A percentile compares a stretch with the other conserved stretches of the same genome.
Conservation (phyloP, 2,329 filamentous ascomycete genomes). For the Aspergillus caelatus region DNA sequence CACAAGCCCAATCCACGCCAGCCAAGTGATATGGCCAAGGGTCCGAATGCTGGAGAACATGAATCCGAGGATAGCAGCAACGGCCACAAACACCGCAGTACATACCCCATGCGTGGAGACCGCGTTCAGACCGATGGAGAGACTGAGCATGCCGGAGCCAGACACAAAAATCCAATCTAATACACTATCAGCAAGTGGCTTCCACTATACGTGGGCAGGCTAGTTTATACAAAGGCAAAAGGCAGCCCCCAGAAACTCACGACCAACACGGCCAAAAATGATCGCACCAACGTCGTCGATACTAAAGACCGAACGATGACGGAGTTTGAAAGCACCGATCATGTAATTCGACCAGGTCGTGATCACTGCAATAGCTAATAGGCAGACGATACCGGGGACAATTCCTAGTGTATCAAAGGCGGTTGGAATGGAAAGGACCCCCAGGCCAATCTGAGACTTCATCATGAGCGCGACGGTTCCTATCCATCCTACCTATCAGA, state of each 20-base stretch:
- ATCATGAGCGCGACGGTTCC: slow-evolving; percentile 50
- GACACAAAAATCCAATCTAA: slow-evolving; percentile 40
- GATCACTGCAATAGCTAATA: slow-evolving; percentile 45
- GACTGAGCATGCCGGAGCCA: slow-evolving; percentile 47
- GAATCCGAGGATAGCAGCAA: slow-evolving; percentile 28
- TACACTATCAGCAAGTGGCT: background rate
- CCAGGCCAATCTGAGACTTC: slow-evolving; percentile 49
- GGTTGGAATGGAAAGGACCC: slow-evolving; percentile 52
- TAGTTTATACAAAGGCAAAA: slow-evolving; percentile 21
- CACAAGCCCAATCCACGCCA: slow-evolving; percentile 38
- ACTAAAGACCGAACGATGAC: slow-evolving; percentile 58
- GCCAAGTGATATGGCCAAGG: slow-evolving; percentile 36
- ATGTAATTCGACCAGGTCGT: slow-evolving; percentile 55
- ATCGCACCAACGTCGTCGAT: slow-evolving; percentile 60
- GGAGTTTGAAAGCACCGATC: slow-evolving; percentile 54
- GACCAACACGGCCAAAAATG: slow-evolving; percentile 56
- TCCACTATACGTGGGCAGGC: background rate
- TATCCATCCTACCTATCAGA: slow-evolving; percentile 43
- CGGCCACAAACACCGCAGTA: slow-evolving; percentile 30
- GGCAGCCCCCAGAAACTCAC: slow-evolving; percentile 46
- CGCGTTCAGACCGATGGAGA: slow-evolving; percentile 47
- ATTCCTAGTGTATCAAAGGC: slow-evolving; percentile 51
- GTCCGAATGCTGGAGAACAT: slow-evolving; percentile 37
- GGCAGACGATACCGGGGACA: slow-evolving; percentile 50
- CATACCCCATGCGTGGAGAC: slow-evolving; percentile 41